Evolutionary conservation across 352 stramenopile species (phyloP).

Genomic region (Globisporangium lucens): DNA sequence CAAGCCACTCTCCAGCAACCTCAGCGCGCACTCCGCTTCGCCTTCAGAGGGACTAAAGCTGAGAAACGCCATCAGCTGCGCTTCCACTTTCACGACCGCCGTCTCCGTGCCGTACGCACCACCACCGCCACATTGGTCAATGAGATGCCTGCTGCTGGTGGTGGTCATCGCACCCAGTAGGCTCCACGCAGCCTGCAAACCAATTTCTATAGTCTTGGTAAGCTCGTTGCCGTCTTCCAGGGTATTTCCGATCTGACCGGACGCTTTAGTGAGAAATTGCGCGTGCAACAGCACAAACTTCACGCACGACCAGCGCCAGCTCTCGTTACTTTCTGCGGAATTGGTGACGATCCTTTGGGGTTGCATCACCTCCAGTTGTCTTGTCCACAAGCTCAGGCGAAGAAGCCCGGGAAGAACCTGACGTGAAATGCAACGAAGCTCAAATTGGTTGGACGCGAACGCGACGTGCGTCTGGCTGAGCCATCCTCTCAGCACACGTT

Average conservation of each 20-base stretch:
- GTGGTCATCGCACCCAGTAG: background rate
- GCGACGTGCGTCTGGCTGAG: conserved; percentile 35
- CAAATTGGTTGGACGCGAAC: conserved; percentile 58
- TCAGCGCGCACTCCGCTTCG: conserved; percentile 1
- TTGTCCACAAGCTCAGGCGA: conserved; percentile 49
- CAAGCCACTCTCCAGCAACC: conserved; percentile 27
- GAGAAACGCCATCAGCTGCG: conserved; percentile 26
- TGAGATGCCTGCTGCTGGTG: too few species aligned
- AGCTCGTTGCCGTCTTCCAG: background rate
- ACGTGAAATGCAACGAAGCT: conserved; percentile 58
- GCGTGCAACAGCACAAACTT: conserved; percentile 45
- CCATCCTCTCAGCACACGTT: conserved; percentile 33
- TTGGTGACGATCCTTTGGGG: background rate
- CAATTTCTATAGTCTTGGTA: background rate
- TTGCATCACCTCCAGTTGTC: conserved; percentile 26
- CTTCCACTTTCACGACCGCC: conserved; percentile 24
- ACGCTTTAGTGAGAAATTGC: conserved; percentile 23
- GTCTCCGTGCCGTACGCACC: conserved; percentile 16
- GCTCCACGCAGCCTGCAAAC: conserved; percentile 2
- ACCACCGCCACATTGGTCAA: background rate
- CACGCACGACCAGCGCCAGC: conserved; percentile 32
- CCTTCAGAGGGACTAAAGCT: background rate
- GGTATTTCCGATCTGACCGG: background rate
- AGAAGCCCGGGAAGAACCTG: conserved; percentile 58
- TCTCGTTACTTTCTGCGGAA: background rate